phyloP scores from a whole-genome alignment of 2,329 filamentous ascomycete genomes.

The Fusarium redolens region DNA sequence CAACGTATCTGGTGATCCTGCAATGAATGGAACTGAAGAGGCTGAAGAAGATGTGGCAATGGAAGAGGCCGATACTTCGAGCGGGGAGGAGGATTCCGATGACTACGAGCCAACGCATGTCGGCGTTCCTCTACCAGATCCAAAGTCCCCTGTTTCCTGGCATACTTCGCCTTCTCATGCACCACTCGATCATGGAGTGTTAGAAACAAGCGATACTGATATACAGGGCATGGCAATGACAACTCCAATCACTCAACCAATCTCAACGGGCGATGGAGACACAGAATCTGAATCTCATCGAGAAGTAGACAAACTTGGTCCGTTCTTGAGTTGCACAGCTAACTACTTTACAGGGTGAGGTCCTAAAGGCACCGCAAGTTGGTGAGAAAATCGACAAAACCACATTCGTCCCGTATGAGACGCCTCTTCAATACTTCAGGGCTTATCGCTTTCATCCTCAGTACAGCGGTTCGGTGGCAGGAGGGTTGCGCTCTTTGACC shows the following conservation, averaged over 20 bases:
- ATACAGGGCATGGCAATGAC: conserved; percentile 38
- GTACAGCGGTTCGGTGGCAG: conserved; percentile 75
- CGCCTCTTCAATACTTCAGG: conserved; percentile 83
- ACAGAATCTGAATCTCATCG: conserved; percentile 45
- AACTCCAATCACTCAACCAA: conserved; percentile 43
- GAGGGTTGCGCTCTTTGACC: conserved; percentile 88
- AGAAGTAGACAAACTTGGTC: conserved; percentile 58
- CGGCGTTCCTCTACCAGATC: conserved; percentile 28
- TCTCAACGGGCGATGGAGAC: conserved; percentile 46
- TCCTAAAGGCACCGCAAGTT: conserved; percentile 1
- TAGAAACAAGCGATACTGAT: conserved; percentile 46
- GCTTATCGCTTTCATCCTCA: conserved; percentile 90
- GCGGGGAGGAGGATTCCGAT: conserved; percentile 54
- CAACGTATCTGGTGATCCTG: neutral
- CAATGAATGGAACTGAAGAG: conserved; percentile 5
- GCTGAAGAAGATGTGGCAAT: conserved; percentile 39
- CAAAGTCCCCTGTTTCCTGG: conserved; percentile 6
- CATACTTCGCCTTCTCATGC: conserved; percentile 12
- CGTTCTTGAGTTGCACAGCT: conserved; percentile 14
- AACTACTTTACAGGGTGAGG: conserved; percentile 39
- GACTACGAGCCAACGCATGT: conserved; percentile 67
- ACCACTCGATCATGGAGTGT: conserved; percentile 34
- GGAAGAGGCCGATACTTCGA: conserved; percentile 38
- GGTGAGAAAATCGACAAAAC: conserved; percentile 19
- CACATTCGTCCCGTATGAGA: conserved; percentile 75